Conservation (phyloP, 2,329 filamentous ascomycete genomes). For the Microdochium nivale region DNA sequence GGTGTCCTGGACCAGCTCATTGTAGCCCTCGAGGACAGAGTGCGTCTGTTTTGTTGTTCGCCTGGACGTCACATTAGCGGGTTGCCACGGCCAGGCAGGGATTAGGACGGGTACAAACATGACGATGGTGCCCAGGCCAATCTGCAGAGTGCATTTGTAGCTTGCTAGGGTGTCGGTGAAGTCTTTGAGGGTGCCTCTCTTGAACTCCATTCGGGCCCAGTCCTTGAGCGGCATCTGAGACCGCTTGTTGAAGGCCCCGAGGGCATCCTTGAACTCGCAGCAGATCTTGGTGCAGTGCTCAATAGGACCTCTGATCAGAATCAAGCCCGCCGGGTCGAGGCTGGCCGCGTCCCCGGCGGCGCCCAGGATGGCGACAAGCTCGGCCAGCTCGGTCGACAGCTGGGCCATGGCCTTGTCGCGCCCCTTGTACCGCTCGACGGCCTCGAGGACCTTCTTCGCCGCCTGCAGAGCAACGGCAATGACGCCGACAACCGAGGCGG, state of each 20-base stretch:
- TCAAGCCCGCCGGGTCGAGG: slow-evolving; percentile 15
- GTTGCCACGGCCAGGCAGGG: slow-evolving; percentile 9
- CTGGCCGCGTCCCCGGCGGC: slow-evolving; percentile 14
- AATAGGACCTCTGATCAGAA: slow-evolving; percentile 25
- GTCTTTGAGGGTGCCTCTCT: slow-evolving; percentile 27
- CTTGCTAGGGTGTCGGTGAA: slow-evolving; percentile 27
- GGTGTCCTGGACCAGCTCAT: slow-evolving; percentile 28
- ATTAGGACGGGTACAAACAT: slow-evolving; percentile 18
- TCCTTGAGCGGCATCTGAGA: slow-evolving; percentile 24
- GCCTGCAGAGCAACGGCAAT: slow-evolving; percentile 23
- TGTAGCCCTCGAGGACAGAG: slow-evolving; percentile 22
- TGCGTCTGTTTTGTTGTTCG: neutral
- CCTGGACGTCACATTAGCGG: slow-evolving; percentile 5
- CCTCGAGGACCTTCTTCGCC: slow-evolving; percentile 20
- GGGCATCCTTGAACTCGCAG: neutral
- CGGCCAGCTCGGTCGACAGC: slow-evolving; percentile 22
- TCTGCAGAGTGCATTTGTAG: slow-evolving; percentile 29
- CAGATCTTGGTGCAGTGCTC: slow-evolving; percentile 17
- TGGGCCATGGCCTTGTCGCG: slow-evolving; percentile 23
- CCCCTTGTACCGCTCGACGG: slow-evolving; percentile 22
- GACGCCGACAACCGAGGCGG: slow-evolving; percentile 20
- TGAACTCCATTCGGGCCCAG: slow-evolving; percentile 31
- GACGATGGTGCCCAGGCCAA: slow-evolving; percentile 25
- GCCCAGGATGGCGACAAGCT: slow-evolving; percentile 22
- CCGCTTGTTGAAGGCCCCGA: slow-evolving; percentile 20